Base-by-base conservation (phyloP, 1,284 basidiomycete species). In the Cryptococcus jaspeensis region DNA sequence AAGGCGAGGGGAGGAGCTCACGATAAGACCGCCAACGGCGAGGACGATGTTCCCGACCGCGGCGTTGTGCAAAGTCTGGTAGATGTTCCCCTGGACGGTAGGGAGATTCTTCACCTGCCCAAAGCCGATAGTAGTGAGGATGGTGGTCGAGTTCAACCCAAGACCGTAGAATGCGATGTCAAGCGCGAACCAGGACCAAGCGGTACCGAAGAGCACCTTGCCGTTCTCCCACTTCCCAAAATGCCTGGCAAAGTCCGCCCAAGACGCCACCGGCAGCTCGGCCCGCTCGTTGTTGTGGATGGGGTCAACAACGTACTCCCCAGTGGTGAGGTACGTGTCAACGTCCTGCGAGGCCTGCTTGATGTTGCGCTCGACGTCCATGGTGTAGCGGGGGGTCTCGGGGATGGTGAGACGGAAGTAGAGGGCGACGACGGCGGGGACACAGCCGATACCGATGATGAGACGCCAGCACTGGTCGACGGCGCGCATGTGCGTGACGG, bases 331-430 rank as follows among this genome's bases (percentile, higher is more conserved):
- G 68, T 88, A 85, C 39, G 82, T 82, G 63, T 74, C 65, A 62
- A 87, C 86, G 71, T 90, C 87, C 52, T 82, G 78, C 13, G 84
- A 69, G 11, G 88, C 88, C 69, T 87, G 86, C 66, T 84, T 80
- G 60, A 91, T 82, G 77, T 92, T 89, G 59, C 88, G 85, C 78
- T 92, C 88, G 65, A 92, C 84, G 78, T 92, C 90, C 85, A 92
- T 89, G 58, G 89, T 92, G 82, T 89, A 94, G 65, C 90, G 88
- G 38, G 89, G 69, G 15, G 81, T 82, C 69, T 81, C 81, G 59
- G 80, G 76, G 61, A 80, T 80, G 38, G 79, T 79, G 36, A 76
- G 57, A 55, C 76, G 80, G 78, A 81, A 82, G 77, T 82, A 82
- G 50, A 80, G 73, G n/a, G 79, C 78, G 41, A 77, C 65, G 58